A percentile compares a stretch with the other conserved stretches of the same genome.
Evolutionary conservation across 768 basidiomycete species (phyloP).

Genomic region (Porphyrellus cyaneotinctus): DNA sequence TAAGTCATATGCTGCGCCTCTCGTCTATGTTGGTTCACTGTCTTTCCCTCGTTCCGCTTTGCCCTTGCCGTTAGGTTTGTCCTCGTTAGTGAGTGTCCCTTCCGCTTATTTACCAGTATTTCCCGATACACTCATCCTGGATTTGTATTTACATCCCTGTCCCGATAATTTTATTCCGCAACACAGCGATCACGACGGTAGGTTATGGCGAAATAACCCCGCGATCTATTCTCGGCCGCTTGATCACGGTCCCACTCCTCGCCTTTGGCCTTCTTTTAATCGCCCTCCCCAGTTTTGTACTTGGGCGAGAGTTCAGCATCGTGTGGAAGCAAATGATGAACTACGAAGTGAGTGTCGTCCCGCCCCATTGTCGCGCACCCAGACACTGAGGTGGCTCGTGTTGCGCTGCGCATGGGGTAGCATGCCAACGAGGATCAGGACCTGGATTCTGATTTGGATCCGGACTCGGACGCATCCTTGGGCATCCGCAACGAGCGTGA

Average conservation of each 20-base stretch:
- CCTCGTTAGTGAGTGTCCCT: constrained; percentile 60
- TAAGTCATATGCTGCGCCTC: constrained; percentile 32
- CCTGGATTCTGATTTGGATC: not conserved
- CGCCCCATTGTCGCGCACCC: not conserved
- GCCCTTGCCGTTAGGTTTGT: constrained; percentile 49
- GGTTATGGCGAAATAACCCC: constrained; percentile 93
- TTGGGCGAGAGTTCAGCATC: constrained; percentile 85
- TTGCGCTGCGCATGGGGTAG: not conserved
- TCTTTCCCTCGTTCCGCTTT: not conserved
- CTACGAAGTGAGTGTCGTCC: constrained; percentile 35
- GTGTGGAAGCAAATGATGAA: constrained; percentile 83
- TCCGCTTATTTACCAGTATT: not conserved
- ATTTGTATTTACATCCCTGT: too few species aligned
- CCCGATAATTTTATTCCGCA: not conserved
- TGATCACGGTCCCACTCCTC: constrained; percentile 82
- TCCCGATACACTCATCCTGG: not conserved
- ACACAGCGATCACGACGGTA: constrained; percentile 81
- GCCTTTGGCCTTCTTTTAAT: constrained; percentile 86
- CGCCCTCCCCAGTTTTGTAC: constrained; percentile 87
- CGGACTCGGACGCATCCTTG: not conserved
- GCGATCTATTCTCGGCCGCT: constrained; percentile 78
- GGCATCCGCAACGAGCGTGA: constrained; percentile 32
- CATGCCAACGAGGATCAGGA: constrained; percentile 2
- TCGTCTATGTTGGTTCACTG: not conserved
- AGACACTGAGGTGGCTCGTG: not conserved